These are phyloP conservation scores for Colletotrichum camelliae DNA, from an alignment of 2,329 filamentous ascomycete species.

Conservation along the genomic window DNA sequence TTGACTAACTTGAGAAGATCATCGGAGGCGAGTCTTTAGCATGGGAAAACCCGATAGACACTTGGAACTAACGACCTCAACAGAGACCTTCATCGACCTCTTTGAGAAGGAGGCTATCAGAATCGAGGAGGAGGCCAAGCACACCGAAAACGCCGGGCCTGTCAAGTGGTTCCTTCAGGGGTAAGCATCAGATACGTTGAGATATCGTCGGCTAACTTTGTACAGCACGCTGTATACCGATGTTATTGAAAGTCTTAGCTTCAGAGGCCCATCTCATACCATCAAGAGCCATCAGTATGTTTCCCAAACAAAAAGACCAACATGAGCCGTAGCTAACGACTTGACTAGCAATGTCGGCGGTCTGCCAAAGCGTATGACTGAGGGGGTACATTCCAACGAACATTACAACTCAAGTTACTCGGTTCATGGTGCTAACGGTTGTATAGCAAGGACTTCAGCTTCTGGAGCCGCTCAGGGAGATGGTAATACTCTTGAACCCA, in stretches of 20 bases:
- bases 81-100: slow-evolving; percentile 35
- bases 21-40: neutral
- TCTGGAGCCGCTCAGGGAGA: slow-evolving; percentile 23
- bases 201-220: neutral
- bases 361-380: neutral
- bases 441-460: slow-evolving; percentile 12
- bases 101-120: slow-evolving; percentile 61
- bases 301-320: neutral
- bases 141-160: slow-evolving; percentile 71
- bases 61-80: neutral
- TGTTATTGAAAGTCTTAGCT: slow-evolving; percentile 44
- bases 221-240: slow-evolving; percentile 22
- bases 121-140: slow-evolving; percentile 74
- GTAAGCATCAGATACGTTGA: slow-evolving; percentile 37
- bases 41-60: neutral
- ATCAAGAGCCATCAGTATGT: slow-evolving; percentile 40
- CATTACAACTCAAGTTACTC: slow-evolving; percentile 17
- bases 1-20: neutral
- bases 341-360: slow-evolving; percentile 17
- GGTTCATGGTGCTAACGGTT: neutral
- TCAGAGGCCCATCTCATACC: slow-evolving; percentile 52
- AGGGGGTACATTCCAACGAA: neutral
- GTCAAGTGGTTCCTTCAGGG: slow-evolving; percentile 86
- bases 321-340: neutral
- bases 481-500: slow-evolving; percentile 31